Percentiles rank a stretch among this genome's conserved stretches.
Evolutionary conservation across 2,329 filamentous ascomycete genomes (phyloP).

Genomic region (Cladosporium phlei): DNA sequence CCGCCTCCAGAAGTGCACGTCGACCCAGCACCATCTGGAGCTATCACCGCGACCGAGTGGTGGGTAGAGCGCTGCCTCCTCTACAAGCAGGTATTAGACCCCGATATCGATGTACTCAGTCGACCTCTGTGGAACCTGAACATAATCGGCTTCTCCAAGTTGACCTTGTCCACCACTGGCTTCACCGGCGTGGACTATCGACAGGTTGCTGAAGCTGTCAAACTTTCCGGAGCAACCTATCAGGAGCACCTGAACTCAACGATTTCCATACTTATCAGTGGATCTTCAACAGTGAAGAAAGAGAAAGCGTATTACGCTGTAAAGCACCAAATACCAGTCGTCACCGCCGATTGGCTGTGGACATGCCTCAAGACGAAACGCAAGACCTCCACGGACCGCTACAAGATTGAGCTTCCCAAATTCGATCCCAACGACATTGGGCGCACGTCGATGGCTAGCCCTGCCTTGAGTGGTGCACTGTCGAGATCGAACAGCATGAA

Average conservation of each 20-base stretch:
- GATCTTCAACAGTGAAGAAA: slow-evolving; percentile 46
- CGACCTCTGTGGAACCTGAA: slow-evolving; percentile 60
- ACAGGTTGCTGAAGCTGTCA: slow-evolving; percentile 73
- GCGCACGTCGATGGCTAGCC: slow-evolving; percentile 16
- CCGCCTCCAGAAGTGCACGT: slow-evolving; percentile 24
- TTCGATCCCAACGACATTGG: slow-evolving; percentile 18
- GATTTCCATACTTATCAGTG: slow-evolving; percentile 71
- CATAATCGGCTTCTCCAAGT: slow-evolving; percentile 56
- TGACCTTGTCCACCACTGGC: slow-evolving; percentile 62
- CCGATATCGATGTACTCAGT: slow-evolving; percentile 66
- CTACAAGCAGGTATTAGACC: slow-evolving; percentile 65
- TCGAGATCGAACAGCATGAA: background rate
- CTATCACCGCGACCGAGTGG: slow-evolving; percentile 71
- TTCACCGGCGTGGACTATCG: slow-evolving; percentile 80
- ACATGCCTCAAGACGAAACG: slow-evolving; percentile 60
- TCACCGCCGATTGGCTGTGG: slow-evolving; percentile 80
- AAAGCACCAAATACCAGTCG: slow-evolving; percentile 73
- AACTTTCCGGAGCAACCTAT: slow-evolving; percentile 68
- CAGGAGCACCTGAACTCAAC: slow-evolving; percentile 68
- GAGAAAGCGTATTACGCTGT: slow-evolving; percentile 77
- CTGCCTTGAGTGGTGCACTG: slow-evolving; percentile 13
- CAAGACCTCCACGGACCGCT: slow-evolving; percentile 44
- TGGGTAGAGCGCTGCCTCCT: slow-evolving; percentile 88
- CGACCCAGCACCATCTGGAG: slow-evolving; percentile 24
- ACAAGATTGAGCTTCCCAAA: slow-evolving; percentile 17